These are phyloP conservation scores for Fusarium sp. DNA, from an alignment of 2,329 filamentous ascomycete species.

Conservation along the genomic window DNA sequence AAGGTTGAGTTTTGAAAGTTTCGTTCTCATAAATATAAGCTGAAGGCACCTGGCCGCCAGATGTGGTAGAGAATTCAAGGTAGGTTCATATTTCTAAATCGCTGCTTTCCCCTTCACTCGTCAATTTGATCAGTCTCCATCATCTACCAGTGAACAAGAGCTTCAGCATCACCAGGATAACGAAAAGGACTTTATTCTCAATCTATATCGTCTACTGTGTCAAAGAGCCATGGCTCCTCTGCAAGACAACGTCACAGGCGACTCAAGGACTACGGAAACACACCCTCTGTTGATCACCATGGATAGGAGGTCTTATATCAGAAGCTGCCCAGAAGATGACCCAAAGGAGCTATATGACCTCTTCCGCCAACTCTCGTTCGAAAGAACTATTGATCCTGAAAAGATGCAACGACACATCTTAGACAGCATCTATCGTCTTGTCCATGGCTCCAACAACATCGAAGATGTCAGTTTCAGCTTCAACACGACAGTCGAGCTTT, in stretches of 20 bases:
- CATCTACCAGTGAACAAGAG: too few relatives aligned
- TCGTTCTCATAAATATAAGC: background rate
- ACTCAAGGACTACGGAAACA: background rate
- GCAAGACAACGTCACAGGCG: too few relatives aligned
- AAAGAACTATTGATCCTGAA: background rate
- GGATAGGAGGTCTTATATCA: background rate
- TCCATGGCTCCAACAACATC: constrained; percentile 19
- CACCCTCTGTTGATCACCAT: background rate
- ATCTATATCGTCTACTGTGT: background rate
- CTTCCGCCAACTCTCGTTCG: background rate
- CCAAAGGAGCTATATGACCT: background rate
- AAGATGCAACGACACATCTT: background rate
- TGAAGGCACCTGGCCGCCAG: too few relatives aligned
- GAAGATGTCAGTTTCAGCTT: background rate
- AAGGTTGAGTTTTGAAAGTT: background rate
- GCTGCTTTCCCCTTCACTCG: background rate
- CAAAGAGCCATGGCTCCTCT: background rate
- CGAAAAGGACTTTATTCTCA: background rate
- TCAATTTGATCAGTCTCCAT: background rate
- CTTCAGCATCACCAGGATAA: background rate
- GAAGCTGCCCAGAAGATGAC: background rate
- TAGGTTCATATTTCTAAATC: background rate
- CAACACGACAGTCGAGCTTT: background rate
- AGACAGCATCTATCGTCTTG: background rate
- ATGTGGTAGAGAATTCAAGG: background rate